A percentile compares a stretch with the other conserved stretches of the same genome.
Evolutionary conservation across 139 green algal genomes (phyloP).

Genomic region (Tetradesmus obliquus): DNA sequence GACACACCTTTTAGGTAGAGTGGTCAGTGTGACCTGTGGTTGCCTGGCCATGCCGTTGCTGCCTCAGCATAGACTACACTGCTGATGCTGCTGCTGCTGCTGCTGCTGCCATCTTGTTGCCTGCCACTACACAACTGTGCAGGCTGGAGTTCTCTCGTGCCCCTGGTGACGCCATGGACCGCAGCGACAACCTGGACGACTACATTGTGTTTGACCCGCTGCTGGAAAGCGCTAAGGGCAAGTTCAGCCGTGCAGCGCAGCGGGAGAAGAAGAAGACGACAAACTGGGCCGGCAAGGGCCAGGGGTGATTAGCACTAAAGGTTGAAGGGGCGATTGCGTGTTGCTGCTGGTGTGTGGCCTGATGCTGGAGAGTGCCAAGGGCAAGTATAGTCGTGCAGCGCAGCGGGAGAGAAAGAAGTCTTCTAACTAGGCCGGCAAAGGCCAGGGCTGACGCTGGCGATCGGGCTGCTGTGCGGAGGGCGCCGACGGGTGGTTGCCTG

Average conservation of each 20-base stretch:
- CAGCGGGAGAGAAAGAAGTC: too few relatives aligned
- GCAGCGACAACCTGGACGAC: slow-evolving; percentile 79
- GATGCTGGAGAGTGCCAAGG: slow-evolving; percentile 78
- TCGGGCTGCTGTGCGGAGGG: too few relatives aligned
- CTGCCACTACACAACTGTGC: background rate
- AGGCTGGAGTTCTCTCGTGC: slow-evolving; percentile 38
- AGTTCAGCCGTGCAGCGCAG: slow-evolving; percentile 78
- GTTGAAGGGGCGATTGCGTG: background rate
- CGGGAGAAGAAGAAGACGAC: slow-evolving; percentile 70
- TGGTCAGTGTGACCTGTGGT: background rate
- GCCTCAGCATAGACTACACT: too few relatives aligned
- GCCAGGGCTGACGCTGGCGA: too few relatives aligned
- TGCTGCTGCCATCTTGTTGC: too few relatives aligned
- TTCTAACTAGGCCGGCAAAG: slow-evolving; percentile 65
- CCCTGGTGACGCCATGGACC: slow-evolving; percentile 63
- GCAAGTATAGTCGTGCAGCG: slow-evolving; percentile 78
- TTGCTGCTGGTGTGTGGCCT: slow-evolving; percentile 74
- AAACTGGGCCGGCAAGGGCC: slow-evolving; percentile 66
- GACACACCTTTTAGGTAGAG: too few relatives aligned
- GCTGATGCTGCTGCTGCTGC: background rate
- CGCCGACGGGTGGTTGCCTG: too few relatives aligned
- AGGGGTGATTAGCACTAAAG: background rate
- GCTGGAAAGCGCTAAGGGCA: slow-evolving; percentile 79
- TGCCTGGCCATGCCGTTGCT: background rate
- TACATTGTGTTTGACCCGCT: slow-evolving; percentile 86